Evolutionary conservation across 1,139 yeast genomes (phyloP).

Genomic region (Blastobotrys arbuscula): DNA sequence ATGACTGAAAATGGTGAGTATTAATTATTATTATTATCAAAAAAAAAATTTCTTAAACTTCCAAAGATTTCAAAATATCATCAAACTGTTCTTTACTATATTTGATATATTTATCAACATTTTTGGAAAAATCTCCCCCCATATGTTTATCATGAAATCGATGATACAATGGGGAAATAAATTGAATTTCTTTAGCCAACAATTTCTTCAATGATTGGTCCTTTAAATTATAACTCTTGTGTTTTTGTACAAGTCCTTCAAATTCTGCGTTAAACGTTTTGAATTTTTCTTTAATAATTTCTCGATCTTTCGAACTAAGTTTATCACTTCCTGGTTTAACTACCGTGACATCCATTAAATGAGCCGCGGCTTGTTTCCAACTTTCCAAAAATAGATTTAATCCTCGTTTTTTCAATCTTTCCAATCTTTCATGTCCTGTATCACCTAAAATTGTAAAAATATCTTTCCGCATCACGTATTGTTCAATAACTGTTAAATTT

Average conservation of each 20-base stretch:
- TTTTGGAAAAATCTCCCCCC: slow-evolving; percentile 66
- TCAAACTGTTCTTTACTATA: slow-evolving; percentile 63
- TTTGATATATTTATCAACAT: slow-evolving; percentile 66
- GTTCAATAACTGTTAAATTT: slow-evolving; percentile 70
- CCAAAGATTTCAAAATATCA: slow-evolving; percentile 36
- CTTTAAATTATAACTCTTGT: slow-evolving; percentile 58
- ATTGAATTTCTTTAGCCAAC: slow-evolving; percentile 60
- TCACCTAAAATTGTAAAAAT: slow-evolving; percentile 53
- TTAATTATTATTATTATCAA: too few relatives aligned
- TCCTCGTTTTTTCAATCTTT: slow-evolving; percentile 66
- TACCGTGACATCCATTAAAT: slow-evolving; percentile 48
- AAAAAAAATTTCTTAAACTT: neutral
- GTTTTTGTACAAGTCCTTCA: slow-evolving; percentile 62
- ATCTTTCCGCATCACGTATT: slow-evolving; percentile 58
- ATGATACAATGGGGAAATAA: slow-evolving; percentile 76
- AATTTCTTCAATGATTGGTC: slow-evolving; percentile 60
- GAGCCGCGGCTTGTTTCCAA: slow-evolving; percentile 77
- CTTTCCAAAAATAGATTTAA: slow-evolving; percentile 71
- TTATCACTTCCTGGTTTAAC: slow-evolving; percentile 25
- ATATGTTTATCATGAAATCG: slow-evolving; percentile 75
- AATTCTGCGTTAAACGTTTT: slow-evolving; percentile 75
- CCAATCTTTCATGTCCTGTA: slow-evolving; percentile 62
- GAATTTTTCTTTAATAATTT: slow-evolving; percentile 80
- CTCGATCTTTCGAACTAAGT: slow-evolving; percentile 58
- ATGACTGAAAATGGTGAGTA: slow-evolving; percentile 18